These are phyloP conservation scores for Thraustotheca clavata DNA, from an alignment of 352 stramenopile species.

Conservation along the genomic window DNA sequence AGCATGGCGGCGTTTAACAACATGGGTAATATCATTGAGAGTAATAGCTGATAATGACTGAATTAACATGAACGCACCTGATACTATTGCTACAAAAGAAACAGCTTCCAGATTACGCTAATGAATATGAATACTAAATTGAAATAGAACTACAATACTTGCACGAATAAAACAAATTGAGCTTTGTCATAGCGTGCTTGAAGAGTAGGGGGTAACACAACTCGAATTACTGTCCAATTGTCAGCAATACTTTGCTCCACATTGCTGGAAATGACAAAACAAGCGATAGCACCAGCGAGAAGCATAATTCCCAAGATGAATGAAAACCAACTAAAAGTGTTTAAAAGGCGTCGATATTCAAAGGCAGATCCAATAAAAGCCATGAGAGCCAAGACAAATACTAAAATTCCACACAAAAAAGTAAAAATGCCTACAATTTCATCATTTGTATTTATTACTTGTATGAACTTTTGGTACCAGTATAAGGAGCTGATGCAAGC, in stretches of 20 bases:
- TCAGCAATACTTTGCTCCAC: constrained; percentile 45
- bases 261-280: constrained; percentile 37
- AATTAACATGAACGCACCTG: constrained; percentile 45
- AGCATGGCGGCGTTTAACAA: constrained; percentile 47
- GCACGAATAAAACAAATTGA: constrained; percentile 32
- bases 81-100: constrained; percentile 49
- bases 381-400: constrained; percentile 49
- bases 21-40: constrained; percentile 40
- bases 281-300: constrained; percentile 47
- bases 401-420: constrained; percentile 41
- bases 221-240: constrained; percentile 49
- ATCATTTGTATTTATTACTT: not conserved
- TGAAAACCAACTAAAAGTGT: constrained; percentile 53
- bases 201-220: constrained; percentile 58
- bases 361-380: constrained; percentile 62
- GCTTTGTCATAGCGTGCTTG: constrained; percentile 57
- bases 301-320: constrained; percentile 38
- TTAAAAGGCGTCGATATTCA: constrained; percentile 70
- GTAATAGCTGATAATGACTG: constrained; percentile 43
- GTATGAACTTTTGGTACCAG: constrained; percentile 16
- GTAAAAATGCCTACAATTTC: constrained; percentile 37
- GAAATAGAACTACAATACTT: not conserved
- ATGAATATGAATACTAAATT: not conserved
- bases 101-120: constrained; percentile 44
- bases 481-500: constrained; percentile 52